Base-by-base conservation (phyloP, 1,284 basidiomycete genomes). In the Meripilus lineatus region DNA sequence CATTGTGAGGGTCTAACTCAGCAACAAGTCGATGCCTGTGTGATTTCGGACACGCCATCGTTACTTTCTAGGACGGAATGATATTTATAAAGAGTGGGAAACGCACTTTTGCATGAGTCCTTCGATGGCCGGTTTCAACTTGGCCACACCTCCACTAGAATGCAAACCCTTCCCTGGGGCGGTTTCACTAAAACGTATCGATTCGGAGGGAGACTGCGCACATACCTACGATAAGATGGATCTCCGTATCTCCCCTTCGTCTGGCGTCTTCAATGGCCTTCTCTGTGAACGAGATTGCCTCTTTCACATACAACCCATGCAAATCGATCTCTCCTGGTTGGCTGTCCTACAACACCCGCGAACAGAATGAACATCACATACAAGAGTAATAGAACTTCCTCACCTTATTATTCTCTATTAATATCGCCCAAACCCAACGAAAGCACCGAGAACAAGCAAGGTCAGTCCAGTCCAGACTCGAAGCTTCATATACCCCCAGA, bases 71-170 rank as follows among this genome's bases (percentile, higher is more conserved):
- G n/a, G n/a, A n/a, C n/a, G n/a, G n/a, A 24, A 45, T 40, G 22
- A 41, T 36, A 28, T 8, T 25, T 17, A 32, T 30, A 20, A 41
- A 32, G 46, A 38, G 35, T 8, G 48, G 34, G 34, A 33, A 8
- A 61, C 73, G 32, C 52, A 89, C 85, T 86, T 88, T 49, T 75
- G 72, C 80, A 94, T 90, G 45, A 97, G 68, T 39, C 89, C 83
- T 61, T 89, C 89, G 38, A 99, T 87, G 3, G 93, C 94, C 17
- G 95, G 95, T 60, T 90, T 94, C 61, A 98, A 79, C 67, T 96
- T 96, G 1, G 90, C 85, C 11, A 81, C 74, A 44, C 87, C 84
- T 22, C 81, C 77, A 38, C 75, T 67, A 21, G 91, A 94, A 64
- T 99, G 95, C 17, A 94, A 69, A 11, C 94, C 94, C 65, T 92